Evolutionary conservation across 768 basidiomycete genomes (phyloP).

Genomic region (Tephrocybe sp.): DNA sequence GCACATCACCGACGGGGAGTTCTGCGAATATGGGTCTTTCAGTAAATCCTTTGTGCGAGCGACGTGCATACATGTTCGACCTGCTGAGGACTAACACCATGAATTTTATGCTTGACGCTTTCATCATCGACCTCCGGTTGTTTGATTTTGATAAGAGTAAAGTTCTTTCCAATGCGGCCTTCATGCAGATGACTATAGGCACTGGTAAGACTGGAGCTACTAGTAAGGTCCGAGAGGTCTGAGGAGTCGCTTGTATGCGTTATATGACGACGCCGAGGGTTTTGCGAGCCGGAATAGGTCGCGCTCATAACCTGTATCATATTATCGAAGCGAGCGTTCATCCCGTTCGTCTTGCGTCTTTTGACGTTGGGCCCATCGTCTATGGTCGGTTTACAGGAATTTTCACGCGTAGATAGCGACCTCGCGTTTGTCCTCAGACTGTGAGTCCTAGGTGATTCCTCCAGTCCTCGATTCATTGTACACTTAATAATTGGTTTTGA

Average conservation of each 20-base stretch:
- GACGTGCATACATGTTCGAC: background rate
- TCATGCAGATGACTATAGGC: constrained; percentile 32
- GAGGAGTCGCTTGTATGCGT: constrained; percentile 42
- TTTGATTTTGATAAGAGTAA: constrained; percentile 44
- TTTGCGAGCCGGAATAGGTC: constrained; percentile 26
- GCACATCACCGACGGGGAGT: background rate
- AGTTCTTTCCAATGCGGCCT: constrained; percentile 35
- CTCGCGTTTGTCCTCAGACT: too few relatives aligned
- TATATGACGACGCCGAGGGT: constrained; percentile 25
- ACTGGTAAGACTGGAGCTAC: constrained; percentile 41
- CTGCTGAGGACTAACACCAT: background rate
- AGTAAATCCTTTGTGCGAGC: background rate
- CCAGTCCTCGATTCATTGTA: too few relatives aligned
- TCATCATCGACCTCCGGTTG: background rate
- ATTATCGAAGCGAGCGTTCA: constrained; percentile 62
- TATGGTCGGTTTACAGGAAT: too few relatives aligned
- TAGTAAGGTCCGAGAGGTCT: constrained; percentile 34
- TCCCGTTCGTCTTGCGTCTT: constrained; percentile 43
- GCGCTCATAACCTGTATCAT: constrained; percentile 63
- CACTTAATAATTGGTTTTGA: too few relatives aligned
- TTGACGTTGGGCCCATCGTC: constrained; percentile 29
- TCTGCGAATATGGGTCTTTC: background rate
- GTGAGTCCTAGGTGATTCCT: too few relatives aligned
- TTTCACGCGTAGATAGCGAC: background rate
- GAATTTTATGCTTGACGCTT: background rate